Base-by-base conservation (phyloP, 2,329 filamentous ascomycete genomes). In the Aspergillus aculeatinus region DNA sequence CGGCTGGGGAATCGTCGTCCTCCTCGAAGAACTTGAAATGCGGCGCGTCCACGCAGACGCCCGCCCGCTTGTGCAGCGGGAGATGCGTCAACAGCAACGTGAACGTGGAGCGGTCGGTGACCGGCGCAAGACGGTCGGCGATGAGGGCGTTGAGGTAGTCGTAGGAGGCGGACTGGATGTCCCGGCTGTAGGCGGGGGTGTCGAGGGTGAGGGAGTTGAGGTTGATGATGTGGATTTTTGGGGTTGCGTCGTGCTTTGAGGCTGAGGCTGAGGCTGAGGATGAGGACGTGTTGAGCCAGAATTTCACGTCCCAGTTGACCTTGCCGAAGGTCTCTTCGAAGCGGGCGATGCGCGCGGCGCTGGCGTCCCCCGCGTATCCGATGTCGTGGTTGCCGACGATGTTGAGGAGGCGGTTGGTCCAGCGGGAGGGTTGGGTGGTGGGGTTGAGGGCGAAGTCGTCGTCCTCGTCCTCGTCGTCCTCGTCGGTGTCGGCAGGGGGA, bases 171-270 rank as follows among this genome's bases (percentile, higher is more conserved):
- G 87, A 82, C 72, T 96, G 92, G 3, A 96, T 82, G 2, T 84
- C 80, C 3, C 79, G 69, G 19, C 86, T 84, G 44, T 85, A 80
- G 4, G 89, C 91, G 0, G 95, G 95, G 0, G 87, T 90, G 75
- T 99, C 95, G 42, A 99, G 85, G 69, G 96, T 96, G 85, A 99
- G 92, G 58, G 91, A 89, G 76, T 99, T 99, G 64, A 99, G 82
- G 39, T 96, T 85, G 31, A 98, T 81, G 59, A 99, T 81, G 65
- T 94, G 89, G 50, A 99, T 80, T 63, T 91, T 88, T 1, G 92
- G 77, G 27, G 35, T 23, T 14, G 31, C 48, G 33, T 35, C 31
- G 9, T 4, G 9, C n/a, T 21, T 31, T 48, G 31, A 21, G 25
- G 21, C 25, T 27, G 50, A 14, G 19, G 52, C 25, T 16, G 27